phyloP scores from a whole-genome alignment of 768 basidiomycete genomes.

The Vararia minispora region DNA sequence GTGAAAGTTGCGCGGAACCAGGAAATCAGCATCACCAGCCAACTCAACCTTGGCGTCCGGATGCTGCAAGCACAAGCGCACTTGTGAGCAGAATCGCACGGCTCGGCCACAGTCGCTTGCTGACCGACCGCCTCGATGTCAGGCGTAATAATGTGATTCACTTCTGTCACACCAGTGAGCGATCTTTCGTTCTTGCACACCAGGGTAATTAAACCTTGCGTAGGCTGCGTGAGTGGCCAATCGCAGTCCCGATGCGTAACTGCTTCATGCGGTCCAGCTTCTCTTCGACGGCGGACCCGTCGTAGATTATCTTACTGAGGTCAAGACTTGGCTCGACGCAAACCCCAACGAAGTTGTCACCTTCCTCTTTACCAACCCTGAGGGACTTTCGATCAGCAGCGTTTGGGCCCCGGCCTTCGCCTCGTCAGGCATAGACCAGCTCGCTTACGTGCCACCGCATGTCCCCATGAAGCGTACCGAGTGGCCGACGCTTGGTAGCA shows the following conservation, averaged over 20 bases:
- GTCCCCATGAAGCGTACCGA: conserved; percentile 17
- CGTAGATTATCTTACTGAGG: conserved; percentile 31
- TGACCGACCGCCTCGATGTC: no score
- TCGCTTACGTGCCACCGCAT: conserved; percentile 39
- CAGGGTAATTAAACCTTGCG: neutral
- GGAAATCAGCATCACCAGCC: conserved; percentile 36
- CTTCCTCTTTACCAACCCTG: conserved; percentile 57
- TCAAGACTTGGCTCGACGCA: conserved; percentile 43
- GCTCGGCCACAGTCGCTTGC: no score
- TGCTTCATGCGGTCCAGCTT: conserved; percentile 6
- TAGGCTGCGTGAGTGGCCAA: conserved; percentile 13
- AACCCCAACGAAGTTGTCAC: conserved; percentile 61
- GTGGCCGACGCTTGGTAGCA: conserved; percentile 56
- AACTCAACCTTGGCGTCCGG: conserved; percentile 40
- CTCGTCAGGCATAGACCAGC: conserved; percentile 28
- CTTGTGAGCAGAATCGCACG: no score
- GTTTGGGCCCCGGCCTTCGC: conserved; percentile 46
- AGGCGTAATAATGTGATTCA: no score
- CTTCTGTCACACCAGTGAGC: conserved; percentile 58
- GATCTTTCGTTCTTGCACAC: conserved; percentile 2
- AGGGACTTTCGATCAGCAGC: conserved; percentile 34
- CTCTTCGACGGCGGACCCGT: conserved; percentile 43
- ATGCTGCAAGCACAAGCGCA: conserved; percentile 44
- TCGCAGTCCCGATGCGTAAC: neutral
- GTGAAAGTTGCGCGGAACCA: conserved; percentile 36